Conservation (phyloP, 2,329 filamentous ascomycete genomes). For the Botrytis elliptica region DNA sequence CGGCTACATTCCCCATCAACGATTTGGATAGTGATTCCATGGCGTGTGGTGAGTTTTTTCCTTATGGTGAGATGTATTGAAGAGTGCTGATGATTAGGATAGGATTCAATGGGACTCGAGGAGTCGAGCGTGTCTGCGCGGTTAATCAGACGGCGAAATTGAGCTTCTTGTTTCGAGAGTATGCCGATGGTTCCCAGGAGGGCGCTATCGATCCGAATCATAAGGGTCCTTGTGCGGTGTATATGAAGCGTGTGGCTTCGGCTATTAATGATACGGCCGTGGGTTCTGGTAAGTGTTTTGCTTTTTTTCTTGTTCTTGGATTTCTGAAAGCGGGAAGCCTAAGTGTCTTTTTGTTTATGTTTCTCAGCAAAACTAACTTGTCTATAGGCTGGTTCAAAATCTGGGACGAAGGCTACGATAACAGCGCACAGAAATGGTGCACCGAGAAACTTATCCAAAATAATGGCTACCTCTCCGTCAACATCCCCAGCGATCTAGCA, state of each 20-base stretch:
- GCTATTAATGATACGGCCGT: slow-evolving; percentile 52
- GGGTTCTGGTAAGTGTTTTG: slow-evolving; percentile 50
- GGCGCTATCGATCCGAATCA: slow-evolving; percentile 60
- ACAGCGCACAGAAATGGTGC: slow-evolving; percentile 60
- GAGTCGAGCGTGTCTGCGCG: slow-evolving; percentile 48
- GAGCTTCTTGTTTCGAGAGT: slow-evolving; percentile 62
- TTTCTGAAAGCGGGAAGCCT: neutral
- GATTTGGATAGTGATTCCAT: slow-evolving; percentile 60
- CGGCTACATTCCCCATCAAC: slow-evolving; percentile 57
- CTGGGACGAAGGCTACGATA: slow-evolving; percentile 66
- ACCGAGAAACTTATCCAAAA: slow-evolving; percentile 65
- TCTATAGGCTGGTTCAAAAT: slow-evolving; percentile 69
- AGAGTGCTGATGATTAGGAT: neutral
- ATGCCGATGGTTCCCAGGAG: slow-evolving; percentile 53
- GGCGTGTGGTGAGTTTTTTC: slow-evolving; percentile 61
- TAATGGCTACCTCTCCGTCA: slow-evolving; percentile 61
- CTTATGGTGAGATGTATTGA: neutral
- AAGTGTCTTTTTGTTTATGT: neutral
- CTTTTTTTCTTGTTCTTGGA: neutral
- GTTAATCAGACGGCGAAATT: slow-evolving; percentile 34
- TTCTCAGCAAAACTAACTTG: neutral
- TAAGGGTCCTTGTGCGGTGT: slow-evolving; percentile 70
- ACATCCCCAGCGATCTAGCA: slow-evolving; percentile 59
- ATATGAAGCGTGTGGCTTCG: slow-evolving; percentile 66
- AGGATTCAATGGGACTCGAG: slow-evolving; percentile 50